Evolutionary conservation across 106 monocot genomes (phyloP), one percentile per base, ranked within the genome.

Genomic region (Allium cepa): DNA sequence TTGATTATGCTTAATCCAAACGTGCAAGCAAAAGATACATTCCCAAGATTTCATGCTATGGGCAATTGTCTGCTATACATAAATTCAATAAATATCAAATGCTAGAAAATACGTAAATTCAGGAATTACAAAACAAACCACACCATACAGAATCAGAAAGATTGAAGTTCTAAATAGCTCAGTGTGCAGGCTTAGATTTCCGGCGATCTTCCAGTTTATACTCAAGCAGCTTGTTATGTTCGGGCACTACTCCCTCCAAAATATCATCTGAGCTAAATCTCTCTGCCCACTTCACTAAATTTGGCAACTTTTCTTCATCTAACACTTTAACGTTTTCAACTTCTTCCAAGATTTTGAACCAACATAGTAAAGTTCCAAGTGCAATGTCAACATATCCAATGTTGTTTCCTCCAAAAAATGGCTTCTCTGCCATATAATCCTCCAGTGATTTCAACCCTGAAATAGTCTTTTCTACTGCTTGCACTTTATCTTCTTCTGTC

Each of bases 381-480:
- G 66, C 65, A 46, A 84, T 80, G 66, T 84, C 80, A 11, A 84
- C 22, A 71, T 74, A 84, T 2, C 80, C 79, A 7, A 84, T 65
- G 52, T 6, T 57, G 59, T 84, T 79, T 4, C 79, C 79, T 46
- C 65, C 60, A 50, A 84, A 84, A 69, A 69, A 80, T 13, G n/a
- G 22, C 62, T 73, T 73, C 10, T 77, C 76, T 59, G 56, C 71
- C 26, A 85, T 77, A 10, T 77, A 62, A 22, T 68, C 78, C 71
- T 85, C 85, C 26, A 85, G 26, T 16, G 70, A 57, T 69, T 74
- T 11, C 45, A 74, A n/a, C n/a, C 72, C 63, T 0, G 27, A 58
- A 7, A 64, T 1, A 11, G 68, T 1, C 13, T 75, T 70, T 62
- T 68, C 75, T 2, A 22, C 11, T 12, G 49, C 60, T 7, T 18